Conservation (phyloP, 2,329 filamentous ascomycete genomes). For the Fusarium humuli region DNA sequence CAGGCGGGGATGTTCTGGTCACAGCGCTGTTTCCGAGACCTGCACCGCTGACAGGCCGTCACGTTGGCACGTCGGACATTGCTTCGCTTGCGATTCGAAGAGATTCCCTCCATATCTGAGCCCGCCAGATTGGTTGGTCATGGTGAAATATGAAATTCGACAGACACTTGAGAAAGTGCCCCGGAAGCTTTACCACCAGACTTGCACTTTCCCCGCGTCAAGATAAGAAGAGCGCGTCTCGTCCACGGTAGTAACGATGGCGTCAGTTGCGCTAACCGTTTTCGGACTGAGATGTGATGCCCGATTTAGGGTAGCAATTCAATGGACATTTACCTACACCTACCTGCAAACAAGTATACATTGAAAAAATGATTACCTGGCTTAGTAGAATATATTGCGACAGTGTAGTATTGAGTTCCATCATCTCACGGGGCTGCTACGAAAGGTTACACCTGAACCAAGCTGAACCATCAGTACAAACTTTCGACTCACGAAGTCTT, state of each 20-base stretch:
- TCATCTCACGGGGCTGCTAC: neutral
- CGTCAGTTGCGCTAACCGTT: neutral
- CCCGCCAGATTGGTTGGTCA: neutral
- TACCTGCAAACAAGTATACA: neutral
- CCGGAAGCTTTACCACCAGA: neutral
- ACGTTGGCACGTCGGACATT: constrained; percentile 39
- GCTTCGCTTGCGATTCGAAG: constrained; percentile 7
- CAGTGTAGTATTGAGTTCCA: neutral
- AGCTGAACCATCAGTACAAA: no score
- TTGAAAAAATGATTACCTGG: neutral
- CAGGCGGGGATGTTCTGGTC: constrained; percentile 42
- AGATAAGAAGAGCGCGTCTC: neutral
- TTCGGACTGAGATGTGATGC: neutral
- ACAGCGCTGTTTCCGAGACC: constrained; percentile 40
- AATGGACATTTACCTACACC: no score
- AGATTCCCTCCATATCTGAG: constrained; percentile 1
- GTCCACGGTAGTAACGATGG: neutral
- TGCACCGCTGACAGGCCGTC: constrained; percentile 36
- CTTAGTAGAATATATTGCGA: neutral
- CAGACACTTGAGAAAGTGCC: neutral
- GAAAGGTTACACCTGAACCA: no score
- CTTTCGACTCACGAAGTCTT: no score
- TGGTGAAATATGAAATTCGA: neutral
- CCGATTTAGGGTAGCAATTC: neutral
- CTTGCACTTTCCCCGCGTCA: neutral